phyloP scores from a whole-genome alignment of 1,139 yeast genomes.

The Saccharomyces hybrid region DNA sequence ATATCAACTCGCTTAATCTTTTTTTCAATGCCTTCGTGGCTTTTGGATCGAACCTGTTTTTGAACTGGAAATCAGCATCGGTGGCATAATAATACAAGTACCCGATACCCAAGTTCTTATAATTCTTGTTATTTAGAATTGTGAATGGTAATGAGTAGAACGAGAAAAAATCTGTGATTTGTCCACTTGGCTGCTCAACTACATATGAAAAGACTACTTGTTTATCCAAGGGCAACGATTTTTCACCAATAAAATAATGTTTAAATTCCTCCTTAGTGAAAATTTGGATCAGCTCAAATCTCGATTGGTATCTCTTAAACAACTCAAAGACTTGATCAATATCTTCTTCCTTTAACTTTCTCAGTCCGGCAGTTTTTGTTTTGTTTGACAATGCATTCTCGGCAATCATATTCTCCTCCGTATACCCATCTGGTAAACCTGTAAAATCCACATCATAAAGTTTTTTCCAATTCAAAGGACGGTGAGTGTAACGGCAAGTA shows the following conservation, averaged over 20 bases:
- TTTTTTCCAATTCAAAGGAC: conserved; percentile 89
- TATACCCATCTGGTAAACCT: conserved; percentile 65
- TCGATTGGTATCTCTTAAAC: conserved; percentile 52
- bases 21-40: conserved; percentile 39
- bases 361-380: conserved; percentile 53
- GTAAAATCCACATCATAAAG: conserved; percentile 85
- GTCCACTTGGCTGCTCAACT: conserved; percentile 53
- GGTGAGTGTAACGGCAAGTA: conserved; percentile 84
- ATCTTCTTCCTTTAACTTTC: conserved; percentile 57
- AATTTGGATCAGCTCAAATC: conserved; percentile 66
- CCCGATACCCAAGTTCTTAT: conserved; percentile 73
- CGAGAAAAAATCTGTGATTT: conserved; percentile 80
- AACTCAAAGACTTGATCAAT: conserved; percentile 55
- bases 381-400: conserved; percentile 60
- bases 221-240: conserved; percentile 24
- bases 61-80: conserved; percentile 40
- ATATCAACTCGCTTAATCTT: conserved; percentile 54
- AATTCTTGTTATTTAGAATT: conserved; percentile 60
- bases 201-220: conserved; percentile 73
- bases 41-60: conserved; percentile 31
- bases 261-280: conserved; percentile 63
- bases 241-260: conserved; percentile 69
- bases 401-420: conserved; percentile 78
- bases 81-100: conserved; percentile 88
- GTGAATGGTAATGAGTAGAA: conserved; percentile 85